phyloP scores from a whole-genome alignment of 2,329 filamentous ascomycete genomes.

The Aureobasidium sp. region DNA sequence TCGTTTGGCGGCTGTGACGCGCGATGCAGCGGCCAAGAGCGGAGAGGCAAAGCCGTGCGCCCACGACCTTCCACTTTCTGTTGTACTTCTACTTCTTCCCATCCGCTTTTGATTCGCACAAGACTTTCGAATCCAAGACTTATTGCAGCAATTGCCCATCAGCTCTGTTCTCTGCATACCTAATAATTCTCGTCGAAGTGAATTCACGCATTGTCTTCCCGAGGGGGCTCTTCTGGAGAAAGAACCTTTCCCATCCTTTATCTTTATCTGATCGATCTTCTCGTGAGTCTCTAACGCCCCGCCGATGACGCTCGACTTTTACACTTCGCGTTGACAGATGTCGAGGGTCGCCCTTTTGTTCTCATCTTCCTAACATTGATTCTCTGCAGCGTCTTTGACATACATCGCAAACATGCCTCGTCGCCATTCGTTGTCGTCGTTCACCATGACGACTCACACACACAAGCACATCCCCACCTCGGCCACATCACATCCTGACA shows the following conservation, averaged over 20 bases:
- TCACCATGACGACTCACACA: conserved; percentile 24
- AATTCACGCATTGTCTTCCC: neutral
- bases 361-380: neutral
- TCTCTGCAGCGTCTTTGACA: neutral
- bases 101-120: neutral
- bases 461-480: conserved; percentile 35
- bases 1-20: no score
- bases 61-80: neutral
- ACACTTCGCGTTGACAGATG: neutral
- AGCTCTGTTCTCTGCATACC: neutral
- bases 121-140: neutral
- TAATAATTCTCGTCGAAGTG: neutral
- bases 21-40: no score
- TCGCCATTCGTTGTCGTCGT: conserved; percentile 27
- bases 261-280: conserved; percentile 11
- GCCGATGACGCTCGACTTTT: conserved; percentile 1
- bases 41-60: neutral
- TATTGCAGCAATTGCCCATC: neutral
- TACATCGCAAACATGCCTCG: conserved; percentile 16
- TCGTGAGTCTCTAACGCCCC: neutral
- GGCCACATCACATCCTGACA: conserved; percentile 39
- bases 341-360: neutral
- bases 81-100: neutral
- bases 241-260: neutral
- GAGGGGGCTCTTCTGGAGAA: conserved; percentile 1